These are phyloP conservation scores for Globisporangium paddicum DNA, from an alignment of 352 stramenopile species.

Conservation along the genomic window DNA sequence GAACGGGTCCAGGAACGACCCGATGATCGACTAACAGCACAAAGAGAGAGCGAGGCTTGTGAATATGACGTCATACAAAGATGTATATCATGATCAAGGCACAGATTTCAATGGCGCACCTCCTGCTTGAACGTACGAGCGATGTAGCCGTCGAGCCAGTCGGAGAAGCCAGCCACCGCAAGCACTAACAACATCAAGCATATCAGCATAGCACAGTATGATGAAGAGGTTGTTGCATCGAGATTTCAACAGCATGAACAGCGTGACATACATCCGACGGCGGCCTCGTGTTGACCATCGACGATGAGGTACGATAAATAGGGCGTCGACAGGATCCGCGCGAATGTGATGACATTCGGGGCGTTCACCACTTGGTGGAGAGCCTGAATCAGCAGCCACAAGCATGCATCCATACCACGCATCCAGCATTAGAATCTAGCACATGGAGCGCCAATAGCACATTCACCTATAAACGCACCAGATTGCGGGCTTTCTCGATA, in stretches of 20 bases:
- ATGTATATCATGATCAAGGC: background rate
- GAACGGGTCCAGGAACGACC: constrained; percentile 79
- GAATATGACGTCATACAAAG: background rate
- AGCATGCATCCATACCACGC: background rate
- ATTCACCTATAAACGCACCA: constrained; percentile 20
- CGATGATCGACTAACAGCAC: constrained; percentile 51
- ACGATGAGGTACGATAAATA: constrained; percentile 76
- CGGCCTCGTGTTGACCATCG: constrained; percentile 55
- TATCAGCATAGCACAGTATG: background rate
- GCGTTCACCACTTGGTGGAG: constrained; percentile 73
- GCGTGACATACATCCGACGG: constrained; percentile 47
- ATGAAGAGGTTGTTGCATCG: background rate
- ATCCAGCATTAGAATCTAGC: background rate
- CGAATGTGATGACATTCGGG: constrained; percentile 77
- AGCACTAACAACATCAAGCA: constrained; percentile 32
- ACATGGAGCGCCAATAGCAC: background rate
- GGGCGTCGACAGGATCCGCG: constrained; percentile 67
- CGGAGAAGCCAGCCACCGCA: constrained; percentile 61
- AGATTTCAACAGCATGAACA: background rate
- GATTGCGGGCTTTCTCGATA: constrained; percentile 36
- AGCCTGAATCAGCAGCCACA: constrained; percentile 18
- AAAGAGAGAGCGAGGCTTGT: background rate
- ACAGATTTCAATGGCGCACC: constrained; percentile 15
- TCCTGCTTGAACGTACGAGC: constrained; percentile 70
- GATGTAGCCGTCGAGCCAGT: constrained; percentile 83